Evolutionary conservation across 1,139 yeast species (phyloP).

Genomic region (Pichia sp.): DNA sequence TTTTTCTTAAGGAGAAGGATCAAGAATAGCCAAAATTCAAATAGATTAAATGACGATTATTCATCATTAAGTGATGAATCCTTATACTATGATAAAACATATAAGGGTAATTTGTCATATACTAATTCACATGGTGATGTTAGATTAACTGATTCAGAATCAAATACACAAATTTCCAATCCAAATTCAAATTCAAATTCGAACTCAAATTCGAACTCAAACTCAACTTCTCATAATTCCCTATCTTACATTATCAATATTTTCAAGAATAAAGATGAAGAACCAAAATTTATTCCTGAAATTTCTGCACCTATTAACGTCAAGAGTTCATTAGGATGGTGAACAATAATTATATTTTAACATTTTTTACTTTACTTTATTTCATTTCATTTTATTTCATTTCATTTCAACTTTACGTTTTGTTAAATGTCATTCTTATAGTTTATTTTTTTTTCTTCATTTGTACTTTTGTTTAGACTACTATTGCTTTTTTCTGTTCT

Average conservation of each 20-base stretch:
- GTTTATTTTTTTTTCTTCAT: no score
- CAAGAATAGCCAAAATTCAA: slow-evolving; percentile 4
- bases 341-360: background rate
- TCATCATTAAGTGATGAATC: slow-evolving; percentile 9
- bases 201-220: background rate
- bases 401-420: no score
- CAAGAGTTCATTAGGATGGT: slow-evolving; percentile 46
- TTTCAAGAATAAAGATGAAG: slow-evolving; percentile 16
- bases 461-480: no score
- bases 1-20: slow-evolving; percentile 33
- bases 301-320: slow-evolving; percentile 44
- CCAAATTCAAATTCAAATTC: no score
- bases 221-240: slow-evolving; percentile 5
- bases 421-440: no score
- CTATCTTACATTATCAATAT: slow-evolving; percentile 12
- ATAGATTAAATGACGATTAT: slow-evolving; percentile 4
- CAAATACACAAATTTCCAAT: background rate
- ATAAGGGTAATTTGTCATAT: slow-evolving; percentile 3
- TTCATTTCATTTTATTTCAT: background rate
- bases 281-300: slow-evolving; percentile 30
- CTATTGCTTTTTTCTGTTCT: no score
- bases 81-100: background rate
- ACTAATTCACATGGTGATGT: slow-evolving; percentile 13
- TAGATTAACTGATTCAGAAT: slow-evolving; percentile 9
- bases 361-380: background rate